These are phyloP conservation scores for Solanum stenotomum DNA, from an alignment of 257 asterid genomes.

Conservation along the genomic window DNA sequence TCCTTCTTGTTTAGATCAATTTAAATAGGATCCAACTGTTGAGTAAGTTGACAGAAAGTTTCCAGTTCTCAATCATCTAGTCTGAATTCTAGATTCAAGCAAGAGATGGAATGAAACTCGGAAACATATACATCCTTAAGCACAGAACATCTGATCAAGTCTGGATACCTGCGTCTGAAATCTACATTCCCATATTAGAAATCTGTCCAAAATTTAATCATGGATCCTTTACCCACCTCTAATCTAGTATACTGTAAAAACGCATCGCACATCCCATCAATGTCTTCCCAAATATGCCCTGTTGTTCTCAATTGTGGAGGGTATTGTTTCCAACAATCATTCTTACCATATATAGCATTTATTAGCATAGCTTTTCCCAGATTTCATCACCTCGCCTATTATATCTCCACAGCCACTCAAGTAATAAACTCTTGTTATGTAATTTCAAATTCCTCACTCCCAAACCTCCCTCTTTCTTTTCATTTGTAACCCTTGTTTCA, in stretches of 20 bases:
- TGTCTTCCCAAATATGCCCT: background rate
- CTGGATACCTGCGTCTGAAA: background rate
- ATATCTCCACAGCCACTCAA: background rate
- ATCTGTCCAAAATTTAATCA: background rate
- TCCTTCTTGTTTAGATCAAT: background rate
- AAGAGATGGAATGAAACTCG: background rate
- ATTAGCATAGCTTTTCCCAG: background rate
- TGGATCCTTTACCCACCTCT: background rate
- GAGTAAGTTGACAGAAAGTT: background rate
- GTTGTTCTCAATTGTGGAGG: background rate
- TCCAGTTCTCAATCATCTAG: background rate
- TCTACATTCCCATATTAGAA: background rate
- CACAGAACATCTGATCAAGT: background rate
- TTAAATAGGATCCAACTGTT: background rate
- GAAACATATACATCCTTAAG: background rate
- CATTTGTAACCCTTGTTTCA: background rate
- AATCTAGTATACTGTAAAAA: background rate
- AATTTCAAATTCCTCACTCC: background rate
- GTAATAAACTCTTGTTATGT: background rate
- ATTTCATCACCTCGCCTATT: background rate
- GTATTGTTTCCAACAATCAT: background rate
- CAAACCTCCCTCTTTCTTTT: background rate
- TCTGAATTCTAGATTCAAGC: background rate
- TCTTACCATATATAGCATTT: background rate
- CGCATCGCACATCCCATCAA: background rate